These are phyloP conservation scores for Zygosaccharomyces lentus DNA, from an alignment of 805 yeast species.

Conservation along the genomic window DNA sequence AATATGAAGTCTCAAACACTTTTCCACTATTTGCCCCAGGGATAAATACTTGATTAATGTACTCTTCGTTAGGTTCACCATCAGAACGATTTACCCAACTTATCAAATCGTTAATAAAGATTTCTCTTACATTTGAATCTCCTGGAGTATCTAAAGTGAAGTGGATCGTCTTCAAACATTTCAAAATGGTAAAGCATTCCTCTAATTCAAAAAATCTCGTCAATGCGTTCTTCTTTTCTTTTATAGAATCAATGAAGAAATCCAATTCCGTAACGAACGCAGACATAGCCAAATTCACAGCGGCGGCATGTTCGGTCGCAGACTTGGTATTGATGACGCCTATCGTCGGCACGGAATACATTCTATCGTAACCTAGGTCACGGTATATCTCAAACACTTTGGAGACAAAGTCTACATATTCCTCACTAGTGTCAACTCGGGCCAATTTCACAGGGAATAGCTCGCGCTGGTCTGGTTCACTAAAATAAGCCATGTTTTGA, in stretches of 20 bases:
- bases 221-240: conserved; percentile 27
- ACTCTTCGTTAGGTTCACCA: conserved; percentile 55
- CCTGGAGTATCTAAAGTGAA: conserved; percentile 26
- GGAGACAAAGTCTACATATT: conserved; percentile 46
- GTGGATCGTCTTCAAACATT: conserved; percentile 52
- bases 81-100: conserved; percentile 70
- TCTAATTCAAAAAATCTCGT: conserved; percentile 38
- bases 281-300: conserved; percentile 37
- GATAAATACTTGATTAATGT: conserved; percentile 42
- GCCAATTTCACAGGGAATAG: conserved; percentile 40
- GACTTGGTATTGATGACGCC: conserved; percentile 37
- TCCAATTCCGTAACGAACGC: conserved; percentile 36
- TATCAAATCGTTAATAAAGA: conserved; percentile 42
- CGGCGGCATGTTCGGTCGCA: conserved; percentile 35
- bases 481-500: conserved; percentile 40
- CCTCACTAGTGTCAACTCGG: conserved; percentile 39
- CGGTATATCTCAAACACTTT: conserved; percentile 51
- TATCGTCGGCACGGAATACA: conserved; percentile 40
- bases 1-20: conserved; percentile 39
- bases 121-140: conserved; percentile 34
- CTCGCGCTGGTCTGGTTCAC: conserved; percentile 40
- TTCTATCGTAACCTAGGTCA: conserved; percentile 42
- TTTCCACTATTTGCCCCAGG: conserved; percentile 43
- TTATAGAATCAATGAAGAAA: conserved; percentile 32
- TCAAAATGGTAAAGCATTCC: conserved; percentile 49